Percentiles rank a stretch among this genome's conserved stretches.
Conservation (phyloP, 257 asterid species). For the Solanum medicagineum region DNA sequence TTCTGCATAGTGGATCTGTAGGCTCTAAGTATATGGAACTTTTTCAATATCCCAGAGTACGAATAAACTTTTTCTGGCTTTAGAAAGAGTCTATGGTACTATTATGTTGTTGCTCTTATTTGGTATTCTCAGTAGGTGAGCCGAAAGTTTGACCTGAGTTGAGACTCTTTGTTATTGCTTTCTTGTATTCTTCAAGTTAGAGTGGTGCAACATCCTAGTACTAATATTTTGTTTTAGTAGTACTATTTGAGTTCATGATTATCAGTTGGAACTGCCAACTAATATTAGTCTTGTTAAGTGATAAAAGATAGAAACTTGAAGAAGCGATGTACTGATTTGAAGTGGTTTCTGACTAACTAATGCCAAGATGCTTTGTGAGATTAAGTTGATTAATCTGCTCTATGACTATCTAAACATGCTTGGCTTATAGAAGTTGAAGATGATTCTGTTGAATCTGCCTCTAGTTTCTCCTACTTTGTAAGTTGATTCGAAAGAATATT, state of each 20-base stretch:
- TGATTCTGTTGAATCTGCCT: background rate
- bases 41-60: background rate
- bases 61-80: background rate
- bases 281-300: background rate
- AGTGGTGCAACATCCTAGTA: background rate
- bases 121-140: background rate
- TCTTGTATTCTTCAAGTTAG: background rate
- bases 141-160: background rate
- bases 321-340: background rate
- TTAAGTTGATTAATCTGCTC: background rate
- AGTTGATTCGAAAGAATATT: background rate
- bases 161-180: background rate
- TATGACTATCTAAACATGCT: background rate
- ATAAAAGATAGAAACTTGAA: background rate
- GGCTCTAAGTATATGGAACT: background rate
- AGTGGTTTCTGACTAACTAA: background rate
- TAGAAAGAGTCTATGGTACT: background rate
- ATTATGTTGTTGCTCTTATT: background rate
- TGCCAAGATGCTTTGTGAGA: background rate
- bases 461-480: background rate
- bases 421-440: background rate
- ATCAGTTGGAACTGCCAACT: background rate
- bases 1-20: background rate
- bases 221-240: background rate
- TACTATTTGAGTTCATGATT: background rate